phyloP scores from a whole-genome alignment of 495 filamentous ascomycete genomes.

The Margaritispora aquatica region DNA sequence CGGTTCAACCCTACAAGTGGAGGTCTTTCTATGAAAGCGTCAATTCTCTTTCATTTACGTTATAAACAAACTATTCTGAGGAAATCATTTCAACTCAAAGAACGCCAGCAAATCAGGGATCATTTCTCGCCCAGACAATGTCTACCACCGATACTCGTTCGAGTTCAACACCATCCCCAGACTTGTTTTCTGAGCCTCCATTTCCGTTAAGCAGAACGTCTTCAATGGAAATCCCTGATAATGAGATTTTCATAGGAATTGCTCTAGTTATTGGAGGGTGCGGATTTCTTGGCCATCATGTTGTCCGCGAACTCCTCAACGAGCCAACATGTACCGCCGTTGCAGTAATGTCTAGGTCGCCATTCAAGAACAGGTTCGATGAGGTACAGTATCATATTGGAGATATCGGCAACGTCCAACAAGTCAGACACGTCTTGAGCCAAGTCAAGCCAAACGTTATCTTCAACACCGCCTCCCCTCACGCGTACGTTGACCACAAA shows the following conservation, averaged over 20 bases:
- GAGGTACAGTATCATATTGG: conserved; percentile 65
- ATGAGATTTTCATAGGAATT: not conserved
- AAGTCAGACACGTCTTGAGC: conserved; percentile 57
- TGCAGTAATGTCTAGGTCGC: conserved; percentile 76
- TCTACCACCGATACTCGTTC: not conserved
- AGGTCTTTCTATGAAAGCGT: no score
- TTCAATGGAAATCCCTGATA: not conserved
- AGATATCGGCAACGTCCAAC: conserved; percentile 72
- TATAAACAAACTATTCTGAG: no score
- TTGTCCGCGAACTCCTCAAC: conserved; percentile 52
- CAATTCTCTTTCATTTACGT: no score
- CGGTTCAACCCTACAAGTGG: no score
- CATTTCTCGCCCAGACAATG: no score
- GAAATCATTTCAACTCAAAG: not conserved
- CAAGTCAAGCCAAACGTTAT: conserved; percentile 72
- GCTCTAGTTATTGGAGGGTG: conserved; percentile 56
- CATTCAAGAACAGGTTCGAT: conserved; percentile 62
- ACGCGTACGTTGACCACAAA: conserved; percentile 11
- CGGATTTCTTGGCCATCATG: conserved; percentile 62
- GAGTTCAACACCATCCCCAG: not conserved
- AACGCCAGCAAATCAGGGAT: no score
- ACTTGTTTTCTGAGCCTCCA: not conserved
- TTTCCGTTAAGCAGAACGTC: not conserved
- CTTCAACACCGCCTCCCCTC: conserved; percentile 85
- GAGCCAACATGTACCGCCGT: conserved; percentile 50